phyloP scores from a whole-genome alignment of 371 early-diverging fungal genomes.

The Mortierella sp. region DNA sequence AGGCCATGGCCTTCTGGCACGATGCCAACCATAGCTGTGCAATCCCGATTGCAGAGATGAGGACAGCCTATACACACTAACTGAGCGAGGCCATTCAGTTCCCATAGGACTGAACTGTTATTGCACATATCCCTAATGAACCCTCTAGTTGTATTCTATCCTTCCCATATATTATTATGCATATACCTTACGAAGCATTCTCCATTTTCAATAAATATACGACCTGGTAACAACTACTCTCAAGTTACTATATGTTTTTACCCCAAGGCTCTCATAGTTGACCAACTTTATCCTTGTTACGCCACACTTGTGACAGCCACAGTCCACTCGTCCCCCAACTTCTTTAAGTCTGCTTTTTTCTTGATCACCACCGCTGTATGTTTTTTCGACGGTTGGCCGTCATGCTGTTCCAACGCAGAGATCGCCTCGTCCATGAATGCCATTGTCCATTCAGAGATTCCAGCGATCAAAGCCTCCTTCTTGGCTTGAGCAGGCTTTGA shows the following conservation, averaged over 20 bases:
- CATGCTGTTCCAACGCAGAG: neutral
- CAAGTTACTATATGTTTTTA: neutral
- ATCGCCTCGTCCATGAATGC: constrained; percentile 43
- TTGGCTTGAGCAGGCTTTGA: constrained; percentile 24
- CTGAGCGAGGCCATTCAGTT: too few species aligned
- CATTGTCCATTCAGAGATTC: constrained; percentile 23
- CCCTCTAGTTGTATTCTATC: too few species aligned
- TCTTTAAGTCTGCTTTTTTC: constrained; percentile 43
- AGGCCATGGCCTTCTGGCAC: constrained; percentile 67
- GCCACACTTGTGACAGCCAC: constrained; percentile 20
- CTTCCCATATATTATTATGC: too few species aligned
- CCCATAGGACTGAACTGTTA: too few species aligned
- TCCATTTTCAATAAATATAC: constrained; percentile 2
- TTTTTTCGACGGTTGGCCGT: neutral
- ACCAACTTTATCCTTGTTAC: neutral
- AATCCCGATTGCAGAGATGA: constrained; percentile 40
- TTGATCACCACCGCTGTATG: neutral
- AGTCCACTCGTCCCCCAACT: constrained; percentile 39
- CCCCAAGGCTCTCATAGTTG: neutral
- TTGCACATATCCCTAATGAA: too few species aligned
- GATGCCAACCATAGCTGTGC: constrained; percentile 43
- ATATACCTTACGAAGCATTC: too few species aligned
- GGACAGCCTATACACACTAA: neutral
- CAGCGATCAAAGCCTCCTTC: constrained; percentile 30
- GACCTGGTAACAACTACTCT: neutral